A percentile compares a stretch with the other conserved stretches of the same genome.
These are phyloP conservation scores for Sporisorium exsertum DNA, from an alignment of 1,284 basidiomycete species.

Conservation along the genomic window DNA sequence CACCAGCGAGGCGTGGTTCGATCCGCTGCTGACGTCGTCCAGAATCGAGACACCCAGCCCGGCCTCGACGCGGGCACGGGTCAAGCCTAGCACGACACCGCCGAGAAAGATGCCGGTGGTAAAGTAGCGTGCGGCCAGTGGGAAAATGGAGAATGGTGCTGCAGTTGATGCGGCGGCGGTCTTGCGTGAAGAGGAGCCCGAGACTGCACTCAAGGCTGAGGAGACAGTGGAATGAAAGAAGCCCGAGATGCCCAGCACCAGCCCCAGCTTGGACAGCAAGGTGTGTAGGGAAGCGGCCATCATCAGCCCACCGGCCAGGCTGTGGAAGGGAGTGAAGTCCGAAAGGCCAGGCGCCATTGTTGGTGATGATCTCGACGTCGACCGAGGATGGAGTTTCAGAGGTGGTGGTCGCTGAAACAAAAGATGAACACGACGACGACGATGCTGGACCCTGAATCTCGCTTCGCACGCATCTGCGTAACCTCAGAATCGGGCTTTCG, in stretches of 20 bases:
- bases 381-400: background rate
- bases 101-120: slow-evolving; percentile 59
- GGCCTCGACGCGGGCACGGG: slow-evolving; percentile 34
- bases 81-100: slow-evolving; percentile 50
- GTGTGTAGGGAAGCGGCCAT: slow-evolving; percentile 60
- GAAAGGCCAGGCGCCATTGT: slow-evolving; percentile 25
- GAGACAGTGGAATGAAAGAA: slow-evolving; percentile 58
- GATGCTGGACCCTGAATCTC: slow-evolving; percentile 2
- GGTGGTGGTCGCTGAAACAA: background rate
- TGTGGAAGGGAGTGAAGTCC: slow-evolving; percentile 56
- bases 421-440: background rate
- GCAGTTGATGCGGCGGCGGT: slow-evolving; percentile 1
- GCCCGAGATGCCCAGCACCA: slow-evolving; percentile 64
- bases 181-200: background rate
- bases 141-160: slow-evolving; percentile 24
- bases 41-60: slow-evolving; percentile 54
- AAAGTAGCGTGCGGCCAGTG: slow-evolving; percentile 39
- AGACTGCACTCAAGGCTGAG: slow-evolving; percentile 3
- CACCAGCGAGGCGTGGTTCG: slow-evolving; percentile 5
- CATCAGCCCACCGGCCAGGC: slow-evolving; percentile 64
- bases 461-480: too few species aligned
- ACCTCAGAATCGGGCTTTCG: background rate
- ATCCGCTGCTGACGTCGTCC: slow-evolving; percentile 28
- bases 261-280: slow-evolving; percentile 53
- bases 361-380: background rate